Base-by-base conservation (phyloP, 495 filamentous ascomycete species). In the Penicillium ochrochloron region DNA sequence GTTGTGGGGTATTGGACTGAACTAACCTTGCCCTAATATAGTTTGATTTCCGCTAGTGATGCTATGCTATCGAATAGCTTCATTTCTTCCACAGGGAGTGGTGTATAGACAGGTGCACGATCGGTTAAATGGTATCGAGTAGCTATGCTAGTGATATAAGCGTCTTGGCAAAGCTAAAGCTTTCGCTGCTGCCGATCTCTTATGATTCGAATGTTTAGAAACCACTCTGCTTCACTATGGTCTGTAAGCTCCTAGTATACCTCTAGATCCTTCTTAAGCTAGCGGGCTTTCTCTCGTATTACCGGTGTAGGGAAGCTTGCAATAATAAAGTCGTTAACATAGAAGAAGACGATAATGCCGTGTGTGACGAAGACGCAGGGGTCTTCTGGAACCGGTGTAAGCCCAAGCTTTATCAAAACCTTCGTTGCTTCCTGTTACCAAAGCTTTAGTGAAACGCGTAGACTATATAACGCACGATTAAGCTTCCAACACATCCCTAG, bases 41-140 rank as follows among this genome's bases (percentile, higher is more conserved):
- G 17, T 23, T 69, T 48, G 14, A 60, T 72, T 1, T 69, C 15
- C 19, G 25, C 12, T 6, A 37, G 29, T 4, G 31, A 50, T 31
- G 52, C 60, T 10, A 10, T 41, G 5, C 59, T 4, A 15, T 61
- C 19, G 19, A 41, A 61, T n/a, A 48, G 59, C 31, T 51, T 66
- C 25, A 55, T 35, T 23, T 52, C 62, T 21, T 70, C 46, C 42
- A 48, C 61, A 19, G 63, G 37, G 34, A 58, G 57, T 31, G 57
- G 62, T 48, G 62, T 61, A 37, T 64, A 27, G 39, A 48, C 19
- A 1, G 51, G 14, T 21, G 42, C 25, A 31, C 25, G 27, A 55
- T 66, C 56, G 1, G 33, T 61, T 3, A 70, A 25, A 21, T 70
- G 59, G 42, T 64, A 73, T 19, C 53, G 10, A 4, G 31, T 21